Base-by-base conservation (phyloP, 345 rosid species). In the Erysimum cheiranthoides region DNA sequence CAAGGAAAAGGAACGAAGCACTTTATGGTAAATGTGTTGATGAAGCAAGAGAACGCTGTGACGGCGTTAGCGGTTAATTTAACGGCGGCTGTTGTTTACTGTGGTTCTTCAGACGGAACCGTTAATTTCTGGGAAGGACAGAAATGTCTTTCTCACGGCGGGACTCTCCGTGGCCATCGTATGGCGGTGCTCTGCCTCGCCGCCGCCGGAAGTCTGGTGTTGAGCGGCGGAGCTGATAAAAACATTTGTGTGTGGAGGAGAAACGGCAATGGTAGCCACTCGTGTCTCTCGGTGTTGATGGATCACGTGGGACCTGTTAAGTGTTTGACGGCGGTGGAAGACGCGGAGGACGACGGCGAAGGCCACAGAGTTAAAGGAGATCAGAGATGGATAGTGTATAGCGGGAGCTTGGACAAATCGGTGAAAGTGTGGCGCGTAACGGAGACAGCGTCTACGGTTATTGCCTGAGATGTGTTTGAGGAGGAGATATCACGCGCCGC, bases 161-260 rank as follows among this genome's bases (percentile, higher is more conserved):
- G 96, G 35, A 78, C 82, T 27, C 78, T 90, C 10, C 71, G 92
- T 21, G 96, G 93, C n/a, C 96, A 90, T 78, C 86, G 87, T 38
- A 31, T 79, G 90, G 90, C 97, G 32, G 87, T 89, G 70, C 82
- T 91, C 4, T 89, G 92, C 57, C 68, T 91, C 52, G 86, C 88
- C 27, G 39, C 86, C 7, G 85, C 87, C 4, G 95, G 88, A 21
- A 84, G 67, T 74, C 54, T 92, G 81, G 86, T 90, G 54, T 77
- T 95, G n/a, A 95, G 93, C 56, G 99, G 97, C 21, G 90, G 96
- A 9, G 96, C 97, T 0, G 99, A 95, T 61, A 85, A 80, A 74
- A 92, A 81, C 51, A 82, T 92, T 11, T 87, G 97, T 47, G 93
- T 89, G 40, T 95, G 99, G 99, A 74, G 84, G 61, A 79, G 93